Evolutionary conservation across 2,329 filamentous ascomycete genomes (phyloP).

Genomic region (Clonostachys solani): DNA sequence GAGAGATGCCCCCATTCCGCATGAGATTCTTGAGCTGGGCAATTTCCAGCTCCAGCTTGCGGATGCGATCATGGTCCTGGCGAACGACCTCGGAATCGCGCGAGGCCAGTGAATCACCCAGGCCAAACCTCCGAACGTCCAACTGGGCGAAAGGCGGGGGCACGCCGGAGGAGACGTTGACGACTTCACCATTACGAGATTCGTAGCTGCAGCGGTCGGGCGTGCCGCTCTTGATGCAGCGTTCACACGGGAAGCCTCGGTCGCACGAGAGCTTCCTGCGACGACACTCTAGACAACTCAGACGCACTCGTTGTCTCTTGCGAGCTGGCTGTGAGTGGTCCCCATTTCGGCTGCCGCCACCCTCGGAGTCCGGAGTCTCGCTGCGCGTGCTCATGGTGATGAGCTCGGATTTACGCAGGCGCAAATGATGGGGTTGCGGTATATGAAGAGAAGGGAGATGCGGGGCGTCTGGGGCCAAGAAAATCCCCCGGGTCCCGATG

Average conservation of each 20-base stretch:
- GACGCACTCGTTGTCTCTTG: conserved; percentile 54
- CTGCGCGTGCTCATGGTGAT: conserved; percentile 16
- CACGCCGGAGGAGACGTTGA: conserved; percentile 40
- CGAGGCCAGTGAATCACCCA: conserved; percentile 21
- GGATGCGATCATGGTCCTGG: conserved; percentile 54
- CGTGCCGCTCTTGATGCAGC: conserved; percentile 58
- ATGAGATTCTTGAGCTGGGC: conserved; percentile 51
- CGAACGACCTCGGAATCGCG: conserved; percentile 28
- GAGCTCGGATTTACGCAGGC: not conserved
- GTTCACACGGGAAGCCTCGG: conserved; percentile 56
- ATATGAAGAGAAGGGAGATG: conserved; percentile 3
- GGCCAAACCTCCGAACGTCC: conserved; percentile 30
- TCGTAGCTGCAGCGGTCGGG: conserved; percentile 57
- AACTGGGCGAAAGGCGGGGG: conserved; percentile 35
- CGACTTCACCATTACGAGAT: conserved; percentile 46
- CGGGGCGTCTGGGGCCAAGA: conserved; percentile 1
- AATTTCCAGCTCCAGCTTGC: conserved; percentile 54
- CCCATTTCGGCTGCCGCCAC: conserved; percentile 13
- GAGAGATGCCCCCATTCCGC: conserved; percentile 22
- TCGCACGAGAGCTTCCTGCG: conserved; percentile 59
- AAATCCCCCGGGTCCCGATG: not conserved
- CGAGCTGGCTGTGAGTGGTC: conserved; percentile 29
- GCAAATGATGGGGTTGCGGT: not conserved
- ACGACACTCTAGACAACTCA: conserved; percentile 58
- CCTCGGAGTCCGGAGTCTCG: conserved; percentile 32